Base-by-base conservation (phyloP, 768 basidiomycete genomes). In the Rickenella mellea region DNA sequence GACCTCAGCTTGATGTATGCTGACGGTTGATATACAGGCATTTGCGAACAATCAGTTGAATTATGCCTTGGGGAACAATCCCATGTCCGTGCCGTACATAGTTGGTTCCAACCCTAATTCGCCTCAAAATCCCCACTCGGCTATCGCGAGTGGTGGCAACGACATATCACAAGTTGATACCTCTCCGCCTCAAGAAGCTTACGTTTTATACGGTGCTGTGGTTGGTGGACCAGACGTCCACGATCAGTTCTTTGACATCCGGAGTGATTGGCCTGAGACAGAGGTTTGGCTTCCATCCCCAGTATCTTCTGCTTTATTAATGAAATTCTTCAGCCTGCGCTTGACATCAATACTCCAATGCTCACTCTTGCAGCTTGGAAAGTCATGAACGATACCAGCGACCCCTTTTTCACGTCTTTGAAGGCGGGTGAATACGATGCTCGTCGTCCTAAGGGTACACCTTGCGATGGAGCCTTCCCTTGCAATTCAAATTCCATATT, bases 101-200 rank as follows among this genome's bases (percentile, higher is more conserved):
- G 90, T 96, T 19, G 92, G 93, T 28, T 66, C 71, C 37, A 89
- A 94, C 60, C 88, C 91, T 1, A 93, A 94, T 56, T 84, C 93
- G 10, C 91, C 91, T 0, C 62, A 71, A 36, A 96, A 94, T 58
- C 92, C 92, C 1, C 91, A 94, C 55, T 88, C 85, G 5, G 92
- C 90, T 2, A 71, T 85, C 64, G 85, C 93, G 2, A 83, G 83
- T 44, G 92, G 92, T 24, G 90, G 88, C 1, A 69, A 71, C 43
- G 74, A 89, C 51, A 73, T 85, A 49, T 61, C 54, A 28, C 58
- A 74, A 24, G 81, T 93, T 42, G 74, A 92, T 57, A 83, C 78
- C 2, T 70, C 70, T 35, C 92, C 91, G 2, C 65, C 63, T 8
- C 62, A 78, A 44, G 83, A 86, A 57, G 76, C 82, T 0, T 76